Conservation (phyloP, 2,329 filamentous ascomycete species). For the Xenoacremonium recifei region DNA sequence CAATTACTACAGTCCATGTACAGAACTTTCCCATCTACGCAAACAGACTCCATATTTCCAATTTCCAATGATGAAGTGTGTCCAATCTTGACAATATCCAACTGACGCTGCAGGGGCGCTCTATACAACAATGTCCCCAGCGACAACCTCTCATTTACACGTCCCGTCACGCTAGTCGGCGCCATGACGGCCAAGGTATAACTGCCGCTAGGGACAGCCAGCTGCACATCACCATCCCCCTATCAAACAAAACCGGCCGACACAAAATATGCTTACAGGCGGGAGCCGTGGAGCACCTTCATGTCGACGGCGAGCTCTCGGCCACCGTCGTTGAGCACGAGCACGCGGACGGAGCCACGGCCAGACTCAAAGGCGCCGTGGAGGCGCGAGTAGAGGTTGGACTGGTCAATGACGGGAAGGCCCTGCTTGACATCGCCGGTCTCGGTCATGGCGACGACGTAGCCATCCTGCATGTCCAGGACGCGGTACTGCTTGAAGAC, state of each 20-base stretch:
- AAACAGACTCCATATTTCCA: conserved; percentile 37
- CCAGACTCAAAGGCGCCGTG: conserved; percentile 83
- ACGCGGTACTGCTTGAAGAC: conserved; percentile 99
- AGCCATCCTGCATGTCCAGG: conserved; percentile 86
- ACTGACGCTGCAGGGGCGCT: conserved; percentile 13
- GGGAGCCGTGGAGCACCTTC: conserved; percentile 90
- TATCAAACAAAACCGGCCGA: conserved; percentile 14
- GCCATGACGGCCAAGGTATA: no score
- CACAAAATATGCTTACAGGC: conserved; percentile 53
- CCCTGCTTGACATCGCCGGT: conserved; percentile 97
- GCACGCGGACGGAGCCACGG: conserved; percentile 88
- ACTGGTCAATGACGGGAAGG: conserved; percentile 92
- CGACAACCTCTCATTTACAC: conserved; percentile 19
- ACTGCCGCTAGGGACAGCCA: no score
- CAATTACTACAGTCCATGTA: conserved; percentile 39
- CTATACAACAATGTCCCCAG: conserved; percentile 20
- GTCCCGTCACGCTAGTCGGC: no score
- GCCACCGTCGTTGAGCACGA: conserved; percentile 92
- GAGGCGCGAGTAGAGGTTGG: conserved; percentile 79
- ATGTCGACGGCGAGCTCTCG: conserved; percentile 97
- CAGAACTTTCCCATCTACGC: conserved; percentile 44
- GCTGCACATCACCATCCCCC: conserved; percentile 20
- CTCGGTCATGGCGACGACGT: conserved; percentile 97
- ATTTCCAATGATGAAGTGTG: conserved; percentile 30
- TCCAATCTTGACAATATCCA: conserved; percentile 30